phyloP scores from a whole-genome alignment of 1,284 basidiomycete species.

The Rhodotorula sp. region DNA sequence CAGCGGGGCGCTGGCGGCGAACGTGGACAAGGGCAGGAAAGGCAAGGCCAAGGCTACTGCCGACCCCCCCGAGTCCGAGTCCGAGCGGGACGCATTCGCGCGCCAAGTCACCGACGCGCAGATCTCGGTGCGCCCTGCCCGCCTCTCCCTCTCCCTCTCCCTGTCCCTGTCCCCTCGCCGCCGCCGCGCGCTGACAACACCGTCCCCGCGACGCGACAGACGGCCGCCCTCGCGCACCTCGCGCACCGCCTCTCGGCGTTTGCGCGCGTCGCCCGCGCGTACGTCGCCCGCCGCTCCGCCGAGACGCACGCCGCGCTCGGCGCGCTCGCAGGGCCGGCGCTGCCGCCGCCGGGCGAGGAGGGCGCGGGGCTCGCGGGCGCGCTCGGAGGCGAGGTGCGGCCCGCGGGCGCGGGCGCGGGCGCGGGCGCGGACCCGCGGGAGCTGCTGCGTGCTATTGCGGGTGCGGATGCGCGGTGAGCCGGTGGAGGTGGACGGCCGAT shows the following conservation, averaged over 20 bases:
- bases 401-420: not conserved
- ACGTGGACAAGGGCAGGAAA: constrained; percentile 1
- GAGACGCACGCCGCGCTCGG: constrained; percentile 30
- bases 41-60: constrained; percentile 18
- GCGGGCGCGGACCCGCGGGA: constrained; percentile 29
- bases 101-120: constrained; percentile 11
- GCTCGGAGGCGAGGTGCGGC: not conserved
- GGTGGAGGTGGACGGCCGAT: too few relatives aligned
- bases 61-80: not conserved
- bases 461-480: constrained; percentile 18
- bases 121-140: constrained; percentile 16
- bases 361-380: not conserved
- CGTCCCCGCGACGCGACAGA: constrained; percentile 16
- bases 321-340: too few relatives aligned
- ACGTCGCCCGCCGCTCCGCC: constrained; percentile 19
- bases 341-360: not conserved
- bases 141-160: not conserved
- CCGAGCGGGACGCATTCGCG: not conserved
- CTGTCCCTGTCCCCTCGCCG: not conserved
- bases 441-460: constrained; percentile 33
- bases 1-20: constrained; percentile 1
- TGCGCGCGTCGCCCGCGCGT: constrained; percentile 12
- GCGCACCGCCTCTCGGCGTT: constrained; percentile 30
- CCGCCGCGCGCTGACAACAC: not conserved
- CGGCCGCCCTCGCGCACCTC: constrained; percentile 20